Evolutionary conservation across 2,329 filamentous ascomycete species (phyloP), one percentile per base, ranked within the genome.

Genomic region (Pseudogymnoascus sp.): DNA sequence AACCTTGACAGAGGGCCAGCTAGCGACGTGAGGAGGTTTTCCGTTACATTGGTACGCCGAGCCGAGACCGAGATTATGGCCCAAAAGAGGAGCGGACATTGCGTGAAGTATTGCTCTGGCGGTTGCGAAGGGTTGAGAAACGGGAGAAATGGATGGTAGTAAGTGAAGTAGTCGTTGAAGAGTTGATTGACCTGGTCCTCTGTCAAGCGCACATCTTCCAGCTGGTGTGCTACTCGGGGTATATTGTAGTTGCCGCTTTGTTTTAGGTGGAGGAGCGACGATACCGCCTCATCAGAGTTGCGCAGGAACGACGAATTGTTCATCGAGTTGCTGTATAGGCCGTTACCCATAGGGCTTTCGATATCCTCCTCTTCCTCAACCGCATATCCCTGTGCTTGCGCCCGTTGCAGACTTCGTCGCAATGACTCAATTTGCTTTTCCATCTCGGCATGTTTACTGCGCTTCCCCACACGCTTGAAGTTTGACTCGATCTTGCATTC

Each of bases 401-500:
- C 86, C 67, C 81, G 79, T 64, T 83, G 77, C 66, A 89, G 79
- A 69, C 80, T 84, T 54, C 85, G 82, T 61, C 86, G 83, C 68
- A 88, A 76, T 66, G 80, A 84, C 64, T 90, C 88, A 71, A 93
- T 90, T 75, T 93, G 88, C 76, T 86, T 89, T 73, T 91, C 89
- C 89, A 93, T 93, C 76, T 93, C 90, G 71, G 89, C 89, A 75
- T 93, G 89, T 74, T 90, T 89, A 67, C 86, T 89, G 45, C 90
- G 84, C 79, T 95, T 95, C 67, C 90, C 88, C 16, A 93, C 81
- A 69, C 90, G 86, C 81, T 92, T 93, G 77, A 93, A 93, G 75
- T 92, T 91, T 71, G 88, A 90, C 75, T 93, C 89, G 75, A 95
- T 93, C 75, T 91, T 90, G 80, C 90, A 95, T 66, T 87, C 84